These are phyloP conservation scores for Thelephora ganbajun DNA, from an alignment of 768 basidiomycete species.

Conservation along the genomic window DNA sequence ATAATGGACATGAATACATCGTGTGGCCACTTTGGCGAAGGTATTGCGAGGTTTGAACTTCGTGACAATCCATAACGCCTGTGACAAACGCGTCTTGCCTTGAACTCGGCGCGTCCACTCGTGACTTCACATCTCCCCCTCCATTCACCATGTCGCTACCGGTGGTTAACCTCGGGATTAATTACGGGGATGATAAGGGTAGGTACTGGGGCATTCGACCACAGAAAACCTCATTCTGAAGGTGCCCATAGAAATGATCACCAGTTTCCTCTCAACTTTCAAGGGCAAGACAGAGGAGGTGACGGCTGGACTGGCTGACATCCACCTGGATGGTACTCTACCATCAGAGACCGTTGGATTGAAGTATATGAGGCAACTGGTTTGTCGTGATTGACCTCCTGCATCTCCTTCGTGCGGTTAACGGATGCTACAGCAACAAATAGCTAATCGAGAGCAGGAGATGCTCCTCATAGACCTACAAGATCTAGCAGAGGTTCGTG, in stretches of 20 bases:
- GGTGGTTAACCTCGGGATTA: constrained; percentile 41
- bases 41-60: background rate
- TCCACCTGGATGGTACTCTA: constrained; percentile 46
- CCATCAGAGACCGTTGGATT: constrained; percentile 25
- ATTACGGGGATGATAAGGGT: constrained; percentile 69
- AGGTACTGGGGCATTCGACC: background rate
- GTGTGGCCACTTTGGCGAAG: background rate
- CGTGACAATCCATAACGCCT: too few relatives aligned
- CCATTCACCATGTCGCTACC: constrained; percentile 49
- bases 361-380: constrained; percentile 80
- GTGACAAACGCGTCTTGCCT: too few relatives aligned
- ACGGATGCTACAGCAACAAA: constrained; percentile 49
- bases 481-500: constrained; percentile 61
- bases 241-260: constrained; percentile 42
- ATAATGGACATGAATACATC: background rate
- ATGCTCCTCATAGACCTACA: constrained; percentile 82
- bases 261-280: constrained; percentile 57
- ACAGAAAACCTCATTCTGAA: background rate
- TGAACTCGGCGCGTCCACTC: too few relatives aligned
- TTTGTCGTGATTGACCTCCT: constrained; percentile 22
- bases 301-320: constrained; percentile 49
- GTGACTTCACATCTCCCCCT: background rate
- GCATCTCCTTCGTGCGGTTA: constrained; percentile 1
- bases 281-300: constrained; percentile 51
- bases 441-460: constrained; percentile 88